Conservation (phyloP, 805 yeast genomes). For the Zygosaccharomyces bailii region DNA sequence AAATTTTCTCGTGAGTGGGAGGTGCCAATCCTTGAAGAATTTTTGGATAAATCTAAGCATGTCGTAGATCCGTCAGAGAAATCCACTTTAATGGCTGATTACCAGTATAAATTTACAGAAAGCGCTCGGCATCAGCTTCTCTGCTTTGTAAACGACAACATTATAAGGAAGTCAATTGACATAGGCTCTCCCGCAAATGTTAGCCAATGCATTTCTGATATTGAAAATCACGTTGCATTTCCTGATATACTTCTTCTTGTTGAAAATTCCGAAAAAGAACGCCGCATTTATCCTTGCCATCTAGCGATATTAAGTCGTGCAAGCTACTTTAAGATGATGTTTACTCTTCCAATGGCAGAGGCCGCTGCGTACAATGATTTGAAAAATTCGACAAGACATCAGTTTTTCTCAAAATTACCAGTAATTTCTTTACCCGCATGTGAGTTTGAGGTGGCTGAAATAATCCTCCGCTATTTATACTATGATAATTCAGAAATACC, state of each 20-base stretch:
- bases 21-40: slow-evolving; percentile 39
- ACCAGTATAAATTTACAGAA: slow-evolving; percentile 33
- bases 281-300: slow-evolving; percentile 57
- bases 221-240: slow-evolving; percentile 15
- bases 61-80: slow-evolving; percentile 32
- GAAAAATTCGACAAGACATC: slow-evolving; percentile 5
- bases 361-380: slow-evolving; percentile 12
- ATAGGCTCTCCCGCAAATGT: not conserved
- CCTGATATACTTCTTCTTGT: slow-evolving; percentile 51
- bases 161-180: slow-evolving; percentile 14
- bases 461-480: slow-evolving; percentile 54
- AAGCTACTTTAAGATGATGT: slow-evolving; percentile 62
- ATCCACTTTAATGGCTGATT: slow-evolving; percentile 35
- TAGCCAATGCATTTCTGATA: not conserved
- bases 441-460: slow-evolving; percentile 43
- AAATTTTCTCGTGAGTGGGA: slow-evolving; percentile 36
- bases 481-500: slow-evolving; percentile 57
- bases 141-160: slow-evolving; percentile 26
- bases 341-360: slow-evolving; percentile 49
- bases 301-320: slow-evolving; percentile 57
- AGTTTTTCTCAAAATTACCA: slow-evolving; percentile 15
- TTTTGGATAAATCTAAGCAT: slow-evolving; percentile 32
- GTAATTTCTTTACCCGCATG: slow-evolving; percentile 28
- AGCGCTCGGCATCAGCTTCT: slow-evolving; percentile 28
- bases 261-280: slow-evolving; percentile 23